Conservation (phyloP, 352 stramenopile species). For the Pythium chondricola region DNA sequence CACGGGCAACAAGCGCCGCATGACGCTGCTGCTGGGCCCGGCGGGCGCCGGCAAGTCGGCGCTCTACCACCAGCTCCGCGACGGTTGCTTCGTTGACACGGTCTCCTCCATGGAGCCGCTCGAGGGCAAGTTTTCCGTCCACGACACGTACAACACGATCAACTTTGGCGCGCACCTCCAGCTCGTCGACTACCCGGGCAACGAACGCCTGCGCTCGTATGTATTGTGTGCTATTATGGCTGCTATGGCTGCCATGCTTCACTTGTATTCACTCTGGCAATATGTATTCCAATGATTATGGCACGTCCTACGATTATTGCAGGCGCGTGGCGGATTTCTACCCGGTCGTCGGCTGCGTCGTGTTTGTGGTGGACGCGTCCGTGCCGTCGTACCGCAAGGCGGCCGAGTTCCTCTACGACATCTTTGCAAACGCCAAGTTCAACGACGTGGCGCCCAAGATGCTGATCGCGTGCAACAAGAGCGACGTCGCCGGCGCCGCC, state of each 20-base stretch:
- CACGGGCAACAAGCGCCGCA: constrained; percentile 67
- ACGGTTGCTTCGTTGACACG: constrained; percentile 60
- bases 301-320: constrained; percentile 5
- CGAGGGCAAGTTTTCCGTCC: constrained; percentile 58
- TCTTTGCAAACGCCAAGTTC: constrained; percentile 81
- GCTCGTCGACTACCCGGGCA: constrained; percentile 76
- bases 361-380: constrained; percentile 71
- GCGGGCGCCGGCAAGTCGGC: constrained; percentile 72
- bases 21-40: constrained; percentile 65
- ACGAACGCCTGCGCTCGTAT: constrained; percentile 74
- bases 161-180: constrained; percentile 67
- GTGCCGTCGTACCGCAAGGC: constrained; percentile 70
- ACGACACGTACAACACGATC: constrained; percentile 57
- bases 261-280: background rate
- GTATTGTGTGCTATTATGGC: constrained; percentile 7
- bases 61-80: constrained; percentile 73
- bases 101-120: constrained; percentile 84
- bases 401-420: constrained; percentile 84
- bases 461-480: constrained; percentile 84
- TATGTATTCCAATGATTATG: background rate
- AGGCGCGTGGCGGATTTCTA: constrained; percentile 74
- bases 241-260: background rate
- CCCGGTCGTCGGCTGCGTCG: constrained; percentile 56
- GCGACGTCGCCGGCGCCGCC: constrained; percentile 37
- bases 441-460: constrained; percentile 67